Percentiles rank a stretch among this genome's conserved stretches.
Evolutionary conservation across 1,139 yeast species (phyloP).

Genomic region (Nakaseomyces nivariensis): DNA sequence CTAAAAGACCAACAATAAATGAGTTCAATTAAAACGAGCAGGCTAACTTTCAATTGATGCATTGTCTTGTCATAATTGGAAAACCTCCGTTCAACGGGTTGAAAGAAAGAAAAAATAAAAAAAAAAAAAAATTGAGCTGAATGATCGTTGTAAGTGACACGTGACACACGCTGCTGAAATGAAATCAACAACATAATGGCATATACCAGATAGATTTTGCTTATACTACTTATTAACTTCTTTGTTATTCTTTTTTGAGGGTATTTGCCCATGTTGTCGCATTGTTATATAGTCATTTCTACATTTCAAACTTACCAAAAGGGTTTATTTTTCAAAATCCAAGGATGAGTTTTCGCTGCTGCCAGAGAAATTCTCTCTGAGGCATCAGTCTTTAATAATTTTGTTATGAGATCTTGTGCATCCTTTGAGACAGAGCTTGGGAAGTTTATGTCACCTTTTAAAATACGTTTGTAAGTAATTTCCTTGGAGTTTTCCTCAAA

Average conservation of each 20-base stretch:
- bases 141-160: no score
- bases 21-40: no score
- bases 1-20: no score
- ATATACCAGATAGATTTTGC: no score
- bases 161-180: no score
- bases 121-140: no score
- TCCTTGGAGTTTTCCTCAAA: constrained; percentile 71
- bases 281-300: neutral
- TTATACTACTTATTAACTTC: no score
- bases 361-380: constrained; percentile 49
- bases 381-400: constrained; percentile 55
- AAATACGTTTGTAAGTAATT: constrained; percentile 71
- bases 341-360: constrained; percentile 65
- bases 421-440: constrained; percentile 63
- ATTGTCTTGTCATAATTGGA: no score
- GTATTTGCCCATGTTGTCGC: neutral
- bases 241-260: neutral
- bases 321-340: constrained; percentile 62
- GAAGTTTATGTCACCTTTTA: constrained; percentile 61
- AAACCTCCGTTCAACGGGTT: no score
- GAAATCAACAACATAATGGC: no score
- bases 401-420: constrained; percentile 64
- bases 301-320: constrained; percentile 32
- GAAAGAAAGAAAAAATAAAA: no score
- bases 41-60: no score